A percentile compares a stretch with the other conserved stretches of the same genome.
phyloP scores from a whole-genome alignment of 2,329 filamentous ascomycete genomes.

The Didymosphaeria variabile region DNA sequence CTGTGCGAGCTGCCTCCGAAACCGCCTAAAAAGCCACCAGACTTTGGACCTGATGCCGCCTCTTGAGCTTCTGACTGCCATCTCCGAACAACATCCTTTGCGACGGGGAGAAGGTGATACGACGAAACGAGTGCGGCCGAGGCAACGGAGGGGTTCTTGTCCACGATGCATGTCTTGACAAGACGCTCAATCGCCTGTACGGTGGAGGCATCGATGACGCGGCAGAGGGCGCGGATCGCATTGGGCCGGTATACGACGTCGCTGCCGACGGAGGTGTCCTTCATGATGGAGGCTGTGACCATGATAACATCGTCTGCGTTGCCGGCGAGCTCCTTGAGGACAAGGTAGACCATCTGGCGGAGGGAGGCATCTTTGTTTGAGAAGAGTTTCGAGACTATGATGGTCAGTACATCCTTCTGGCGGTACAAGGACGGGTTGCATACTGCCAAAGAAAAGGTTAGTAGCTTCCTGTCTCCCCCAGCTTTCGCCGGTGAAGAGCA shows the following conservation, averaged over 20 bases:
- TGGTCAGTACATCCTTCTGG: constrained; percentile 13
- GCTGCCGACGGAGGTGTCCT: constrained; percentile 94
- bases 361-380: constrained; percentile 99
- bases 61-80: constrained; percentile 99
- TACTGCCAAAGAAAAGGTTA: constrained; percentile 91
- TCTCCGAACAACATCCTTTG: constrained; percentile 91
- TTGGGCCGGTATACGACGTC: constrained; percentile 87
- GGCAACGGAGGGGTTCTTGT: constrained; percentile 97
- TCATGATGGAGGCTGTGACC: constrained; percentile 99
- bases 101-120: constrained; percentile 96
- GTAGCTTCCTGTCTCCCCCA: constrained; percentile 98
- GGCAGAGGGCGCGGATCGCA: constrained; percentile 92
- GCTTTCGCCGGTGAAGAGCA: constrained; percentile 95
- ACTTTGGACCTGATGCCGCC: constrained; percentile 89
- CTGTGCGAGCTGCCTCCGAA: constrained; percentile 83
- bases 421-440: constrained; percentile 46
- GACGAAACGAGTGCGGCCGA: constrained; percentile 96
- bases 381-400: constrained; percentile 84
- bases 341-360: constrained; percentile 97
- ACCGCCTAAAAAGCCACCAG: constrained; percentile 88
- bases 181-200: constrained; percentile 98
- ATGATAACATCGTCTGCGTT: constrained; percentile 99
- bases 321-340: constrained; percentile 95
- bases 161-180: constrained; percentile 98
- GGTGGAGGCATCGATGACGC: constrained; percentile 93